Evolutionary conservation across 805 yeast genomes (phyloP).

Genomic region (Barnettozyma californica): DNA sequence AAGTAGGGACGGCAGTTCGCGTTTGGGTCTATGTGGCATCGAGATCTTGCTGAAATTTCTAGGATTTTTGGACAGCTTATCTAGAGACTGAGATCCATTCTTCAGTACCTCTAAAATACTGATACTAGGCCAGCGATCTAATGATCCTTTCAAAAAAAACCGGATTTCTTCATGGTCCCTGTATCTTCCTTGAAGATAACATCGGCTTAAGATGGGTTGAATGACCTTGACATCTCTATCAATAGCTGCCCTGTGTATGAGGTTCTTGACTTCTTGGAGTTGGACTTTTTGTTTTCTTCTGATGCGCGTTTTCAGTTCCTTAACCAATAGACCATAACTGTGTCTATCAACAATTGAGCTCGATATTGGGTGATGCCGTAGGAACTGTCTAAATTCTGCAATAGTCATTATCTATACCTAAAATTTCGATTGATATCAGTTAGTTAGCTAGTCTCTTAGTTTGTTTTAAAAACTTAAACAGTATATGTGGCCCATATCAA

Average conservation of each 20-base stretch:
- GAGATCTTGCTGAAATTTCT: conserved; percentile 3
- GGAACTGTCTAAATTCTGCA: neutral
- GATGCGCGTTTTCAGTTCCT: conserved; percentile 11
- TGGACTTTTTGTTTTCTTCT: conserved; percentile 7
- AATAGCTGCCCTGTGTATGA: neutral
- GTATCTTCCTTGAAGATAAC: conserved; percentile 18
- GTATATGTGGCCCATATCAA: neutral
- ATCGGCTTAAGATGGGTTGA: conserved; percentile 14
- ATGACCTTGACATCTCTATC: conserved; percentile 7
- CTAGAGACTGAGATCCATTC: conserved; percentile 9
- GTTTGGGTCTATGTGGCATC: conserved; percentile 13
- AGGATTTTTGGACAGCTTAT: conserved; percentile 5
- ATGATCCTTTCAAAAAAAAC: conserved; percentile 17
- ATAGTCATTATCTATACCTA: neutral
- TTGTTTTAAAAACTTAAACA: no score
- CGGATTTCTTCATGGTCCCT: conserved; percentile 17
- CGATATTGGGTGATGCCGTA: conserved; percentile 2
- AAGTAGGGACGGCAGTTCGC: conserved; percentile 10
- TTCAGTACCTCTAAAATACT: conserved; percentile 8
- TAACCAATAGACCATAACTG: conserved; percentile 4
- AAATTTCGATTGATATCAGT: no score
- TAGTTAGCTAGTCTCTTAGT: no score
- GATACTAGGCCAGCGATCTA: conserved; percentile 22
- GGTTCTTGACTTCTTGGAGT: conserved; percentile 1
- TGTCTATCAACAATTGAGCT: conserved; percentile 2